Base-by-base conservation (phyloP, 345 rosid species). In the Ceriops decandra region DNA sequence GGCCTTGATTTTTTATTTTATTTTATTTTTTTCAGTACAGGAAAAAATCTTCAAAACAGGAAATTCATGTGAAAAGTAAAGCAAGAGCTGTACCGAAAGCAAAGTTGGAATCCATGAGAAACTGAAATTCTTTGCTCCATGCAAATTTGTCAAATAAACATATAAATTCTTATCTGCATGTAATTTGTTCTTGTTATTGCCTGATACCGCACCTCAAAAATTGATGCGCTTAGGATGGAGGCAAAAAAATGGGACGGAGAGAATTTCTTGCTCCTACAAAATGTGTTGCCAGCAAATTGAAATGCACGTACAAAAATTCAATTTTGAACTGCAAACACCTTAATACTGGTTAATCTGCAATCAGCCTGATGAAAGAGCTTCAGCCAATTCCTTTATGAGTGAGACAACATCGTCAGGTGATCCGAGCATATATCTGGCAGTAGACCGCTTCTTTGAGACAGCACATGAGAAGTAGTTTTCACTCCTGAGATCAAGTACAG, bases 381-480 rank as follows among this genome's bases (percentile, higher is more conserved):
- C 73, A 11, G 85, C 73, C 46, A 86, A 72, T 59, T 78, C 72
- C 67, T 68, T 75, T 35, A 84, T 52, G 36, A 84, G 83, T 22
- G 60, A 42, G 49, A 80, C 85, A 64, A 84, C 87, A 53, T 80
- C 85, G 59, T 72, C 72, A 6, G 85, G 68, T 20, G 85, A 78
- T 38, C 79, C 68, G 38, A 86, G 85, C 38, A 79, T 69, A 68
- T 86, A 82, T 19, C 90, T 66, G 26, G 90, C 86, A 26, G 62
- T 79, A 1, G 90, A 82, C 67, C 79, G 81, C 73, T 86, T 82
- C 53, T 82, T 63, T 8, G 82, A 72, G 36, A 86, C 86, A n/a
- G 85, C 72, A 59, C 90, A 86, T 20, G 90, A 84, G 75, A 86
- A 86, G 78, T 84, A 86, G 56, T 84, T 79, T 58, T 80, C 87